phyloP scores from a whole-genome alignment of 2,329 filamentous ascomycete genomes.

The Coniochaeta prunicola region DNA sequence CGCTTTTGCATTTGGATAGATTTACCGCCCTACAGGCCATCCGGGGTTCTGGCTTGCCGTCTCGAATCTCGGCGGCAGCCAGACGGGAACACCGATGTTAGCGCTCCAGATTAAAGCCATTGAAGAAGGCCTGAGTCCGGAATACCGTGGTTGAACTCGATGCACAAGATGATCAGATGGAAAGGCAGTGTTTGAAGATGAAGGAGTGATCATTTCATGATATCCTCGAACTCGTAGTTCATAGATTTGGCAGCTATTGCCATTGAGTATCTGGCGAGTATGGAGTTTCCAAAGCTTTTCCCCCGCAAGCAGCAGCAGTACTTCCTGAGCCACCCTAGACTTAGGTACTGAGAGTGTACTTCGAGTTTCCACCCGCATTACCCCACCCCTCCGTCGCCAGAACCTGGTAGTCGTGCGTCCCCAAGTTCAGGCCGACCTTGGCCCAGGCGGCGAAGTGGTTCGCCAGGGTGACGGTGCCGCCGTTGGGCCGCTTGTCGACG shows the following conservation, averaged over 20 bases:
- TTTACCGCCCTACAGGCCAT: not conserved
- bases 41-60: not conserved
- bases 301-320: constrained; percentile 4
- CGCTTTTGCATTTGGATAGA: not conserved
- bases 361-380: constrained; percentile 18
- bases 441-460: constrained; percentile 48
- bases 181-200: too few relatives aligned
- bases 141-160: not conserved
- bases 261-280: too few relatives aligned
- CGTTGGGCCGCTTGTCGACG: constrained; percentile 31
- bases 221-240: too few relatives aligned
- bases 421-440: constrained; percentile 36
- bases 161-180: too few relatives aligned
- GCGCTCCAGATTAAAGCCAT: not conserved
- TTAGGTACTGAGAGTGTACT: constrained; percentile 17
- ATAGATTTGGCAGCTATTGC: too few relatives aligned
- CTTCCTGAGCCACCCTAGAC: not conserved
- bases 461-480: constrained; percentile 38
- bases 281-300: too few relatives aligned
- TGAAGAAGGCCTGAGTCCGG: not conserved
- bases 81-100: not conserved
- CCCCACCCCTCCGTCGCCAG: constrained; percentile 41
- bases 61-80: not conserved
- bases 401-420: constrained; percentile 42
- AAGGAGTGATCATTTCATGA: too few relatives aligned